Percentiles rank a stretch among this genome's conserved stretches.
Evolutionary conservation across 768 basidiomycete species (phyloP).

Genomic region (Amylocystis lapponica): DNA sequence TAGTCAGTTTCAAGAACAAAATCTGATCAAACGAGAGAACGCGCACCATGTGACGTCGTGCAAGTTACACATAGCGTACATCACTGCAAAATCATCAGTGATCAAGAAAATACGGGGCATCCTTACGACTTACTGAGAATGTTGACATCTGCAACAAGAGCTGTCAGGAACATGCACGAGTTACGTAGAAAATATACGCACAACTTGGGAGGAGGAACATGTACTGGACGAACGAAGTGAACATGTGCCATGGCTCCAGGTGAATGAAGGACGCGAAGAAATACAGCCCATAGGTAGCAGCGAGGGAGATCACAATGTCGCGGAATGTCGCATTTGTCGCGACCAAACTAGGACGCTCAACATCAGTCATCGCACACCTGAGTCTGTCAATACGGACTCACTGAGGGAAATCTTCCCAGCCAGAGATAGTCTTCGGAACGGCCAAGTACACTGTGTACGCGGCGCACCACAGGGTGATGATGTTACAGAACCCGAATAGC

Average conservation of each 20-base stretch:
- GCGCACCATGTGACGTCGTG: conserved; percentile 77
- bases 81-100: conserved; percentile 41
- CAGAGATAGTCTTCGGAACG: conserved; percentile 65
- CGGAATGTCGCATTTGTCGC: conserved; percentile 63
- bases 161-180: conserved; percentile 7
- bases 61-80: conserved; percentile 91
- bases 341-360: conserved; percentile 62
- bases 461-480: conserved; percentile 84
- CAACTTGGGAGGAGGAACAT: conserved; percentile 82
- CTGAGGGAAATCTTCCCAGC: conserved; percentile 72
- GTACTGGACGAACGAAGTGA: conserved; percentile 90
- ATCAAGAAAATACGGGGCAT: not conserved
- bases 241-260: conserved; percentile 95
- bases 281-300: conserved; percentile 79
- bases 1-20: not conserved
- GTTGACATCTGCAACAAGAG: conserved; percentile 51
- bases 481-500: conserved; percentile 72
- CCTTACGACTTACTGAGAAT: conserved; percentile 53
- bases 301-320: conserved; percentile 78
- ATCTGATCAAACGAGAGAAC: not conserved
- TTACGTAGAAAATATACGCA: conserved; percentile 27
- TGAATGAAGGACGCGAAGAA: conserved; percentile 84
- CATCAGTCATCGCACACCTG: not conserved
- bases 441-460: conserved; percentile 86
- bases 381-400: conserved; percentile 35